Evolutionary conservation across 1,284 basidiomycete species (phyloP).

Genomic region (Sanghuangporus baumii): DNA sequence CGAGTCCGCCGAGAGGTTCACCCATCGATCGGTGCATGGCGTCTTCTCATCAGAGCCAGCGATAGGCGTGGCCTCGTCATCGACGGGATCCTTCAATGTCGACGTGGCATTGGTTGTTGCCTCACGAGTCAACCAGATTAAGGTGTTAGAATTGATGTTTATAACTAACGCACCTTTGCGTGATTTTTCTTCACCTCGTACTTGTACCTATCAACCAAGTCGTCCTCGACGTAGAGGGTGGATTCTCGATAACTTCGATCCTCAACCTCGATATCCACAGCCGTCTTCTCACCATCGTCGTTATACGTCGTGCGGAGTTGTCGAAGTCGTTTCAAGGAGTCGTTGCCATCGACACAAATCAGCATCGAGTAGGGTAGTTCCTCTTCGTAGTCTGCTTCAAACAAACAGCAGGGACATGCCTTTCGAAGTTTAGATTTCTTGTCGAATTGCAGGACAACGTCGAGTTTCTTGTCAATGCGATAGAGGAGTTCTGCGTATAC

Average conservation of each 20-base stretch:
- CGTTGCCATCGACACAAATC: slow-evolving; percentile 30
- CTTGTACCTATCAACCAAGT: slow-evolving; percentile 24
- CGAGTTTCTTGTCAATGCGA: background rate
- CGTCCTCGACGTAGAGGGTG: slow-evolving; percentile 18
- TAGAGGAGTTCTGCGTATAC: slow-evolving; percentile 18
- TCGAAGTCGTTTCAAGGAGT: slow-evolving; percentile 27
- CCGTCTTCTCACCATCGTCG: background rate
- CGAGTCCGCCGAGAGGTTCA: slow-evolving; percentile 9
- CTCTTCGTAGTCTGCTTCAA: slow-evolving; percentile 23
- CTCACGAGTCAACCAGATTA: background rate
- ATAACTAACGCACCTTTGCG: background rate
- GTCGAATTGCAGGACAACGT: slow-evolving; percentile 4
- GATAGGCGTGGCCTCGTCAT: slow-evolving; percentile 9
- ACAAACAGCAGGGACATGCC: slow-evolving; percentile 27
- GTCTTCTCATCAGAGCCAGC: slow-evolving; percentile 9
- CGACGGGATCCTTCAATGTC: background rate
- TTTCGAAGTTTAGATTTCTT: slow-evolving; percentile 12
- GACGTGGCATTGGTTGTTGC: background rate
- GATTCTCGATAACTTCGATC: slow-evolving; percentile 17
- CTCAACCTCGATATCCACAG: slow-evolving; percentile 4
- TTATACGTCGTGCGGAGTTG: background rate
- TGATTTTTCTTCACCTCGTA: slow-evolving; percentile 18
- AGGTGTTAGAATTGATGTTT: no score
- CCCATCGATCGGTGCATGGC: slow-evolving; percentile 14
- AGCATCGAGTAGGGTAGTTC: slow-evolving; percentile 19